Evolutionary conservation across 306 rosid genomes (phyloP).

Genomic region (Castanopsis chinensis): DNA sequence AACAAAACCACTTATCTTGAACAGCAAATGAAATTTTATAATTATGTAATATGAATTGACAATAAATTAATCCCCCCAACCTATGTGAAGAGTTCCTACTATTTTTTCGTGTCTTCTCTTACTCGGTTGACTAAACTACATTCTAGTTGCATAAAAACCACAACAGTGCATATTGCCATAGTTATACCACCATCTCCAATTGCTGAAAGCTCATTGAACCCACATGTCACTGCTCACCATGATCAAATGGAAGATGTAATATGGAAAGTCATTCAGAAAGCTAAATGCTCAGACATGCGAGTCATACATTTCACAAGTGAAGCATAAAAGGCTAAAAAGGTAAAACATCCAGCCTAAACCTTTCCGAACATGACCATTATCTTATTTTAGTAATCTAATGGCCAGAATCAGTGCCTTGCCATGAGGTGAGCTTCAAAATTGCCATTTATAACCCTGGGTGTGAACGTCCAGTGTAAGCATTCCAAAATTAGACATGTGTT

Average conservation of each 20-base stretch:
- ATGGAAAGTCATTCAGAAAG: conserved; percentile 23
- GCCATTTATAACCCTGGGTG: no score
- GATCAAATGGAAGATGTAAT: conserved; percentile 18
- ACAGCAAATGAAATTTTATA: neutral
- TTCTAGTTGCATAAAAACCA: neutral
- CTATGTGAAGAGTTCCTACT: neutral
- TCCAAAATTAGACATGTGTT: neutral
- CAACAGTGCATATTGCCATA: neutral
- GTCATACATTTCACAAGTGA: conserved; percentile 12
- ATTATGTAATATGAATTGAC: neutral
- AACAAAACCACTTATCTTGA: neutral
- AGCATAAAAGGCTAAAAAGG: neutral
- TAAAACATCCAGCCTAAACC: neutral
- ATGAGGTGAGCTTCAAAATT: no score
- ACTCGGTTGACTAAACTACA: neutral
- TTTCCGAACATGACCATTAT: neutral
- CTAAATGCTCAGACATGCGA: conserved; percentile 7
- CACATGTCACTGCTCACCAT: neutral
- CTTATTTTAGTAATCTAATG: neutral
- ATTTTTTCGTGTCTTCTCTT: neutral
- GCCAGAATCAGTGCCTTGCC: neutral
- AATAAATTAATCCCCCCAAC: neutral
- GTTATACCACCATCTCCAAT: neutral
- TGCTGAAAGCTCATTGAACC: neutral
- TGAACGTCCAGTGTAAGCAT: neutral